These are phyloP conservation scores for Phascolomyces articulosus DNA, from an alignment of 371 early-diverging fungal species.

Conservation along the genomic window DNA sequence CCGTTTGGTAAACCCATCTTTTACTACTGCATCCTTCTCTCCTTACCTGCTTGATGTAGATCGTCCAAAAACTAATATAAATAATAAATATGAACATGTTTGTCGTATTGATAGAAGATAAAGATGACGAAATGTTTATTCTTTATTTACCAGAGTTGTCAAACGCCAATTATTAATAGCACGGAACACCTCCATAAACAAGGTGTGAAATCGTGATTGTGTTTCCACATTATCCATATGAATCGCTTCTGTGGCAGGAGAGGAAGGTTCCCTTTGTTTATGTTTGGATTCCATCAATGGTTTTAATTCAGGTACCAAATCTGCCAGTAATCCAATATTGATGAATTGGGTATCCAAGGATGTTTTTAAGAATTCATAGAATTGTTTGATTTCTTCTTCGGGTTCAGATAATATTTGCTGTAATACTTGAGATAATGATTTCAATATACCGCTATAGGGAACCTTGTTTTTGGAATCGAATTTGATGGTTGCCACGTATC, in stretches of 20 bases:
- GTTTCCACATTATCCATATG: slow-evolving; percentile 42
- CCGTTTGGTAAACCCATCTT: too few species aligned
- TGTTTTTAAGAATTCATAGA: slow-evolving; percentile 33
- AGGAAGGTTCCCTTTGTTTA: slow-evolving; percentile 12
- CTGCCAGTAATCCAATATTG: slow-evolving; percentile 36
- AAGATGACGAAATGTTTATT: too few species aligned
- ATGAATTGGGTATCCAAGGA: slow-evolving; percentile 37
- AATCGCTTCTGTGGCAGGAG: neutral
- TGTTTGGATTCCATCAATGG: slow-evolving; percentile 25
- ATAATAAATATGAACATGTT: too few species aligned
- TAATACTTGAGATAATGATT: slow-evolving; percentile 43
- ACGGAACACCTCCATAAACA: slow-evolving; percentile 46
- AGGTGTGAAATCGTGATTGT: slow-evolving; percentile 38
- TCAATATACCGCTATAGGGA: slow-evolving; percentile 43
- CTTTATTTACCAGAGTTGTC: slow-evolving; percentile 34
- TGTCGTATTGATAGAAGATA: too few species aligned
- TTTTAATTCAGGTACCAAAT: slow-evolving; percentile 43
- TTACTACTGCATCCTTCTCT: neutral
- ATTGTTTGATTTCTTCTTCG: slow-evolving; percentile 36
- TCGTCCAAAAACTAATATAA: slow-evolving; percentile 44
- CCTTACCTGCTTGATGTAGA: slow-evolving; percentile 38
- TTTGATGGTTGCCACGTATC: slow-evolving; percentile 43
- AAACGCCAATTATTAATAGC: slow-evolving; percentile 43
- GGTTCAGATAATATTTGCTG: slow-evolving; percentile 51
- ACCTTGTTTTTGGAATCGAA: slow-evolving; percentile 40